Evolutionary conservation across 106 monocot species (phyloP).

Genomic region (Amphibolis antarctica): DNA sequence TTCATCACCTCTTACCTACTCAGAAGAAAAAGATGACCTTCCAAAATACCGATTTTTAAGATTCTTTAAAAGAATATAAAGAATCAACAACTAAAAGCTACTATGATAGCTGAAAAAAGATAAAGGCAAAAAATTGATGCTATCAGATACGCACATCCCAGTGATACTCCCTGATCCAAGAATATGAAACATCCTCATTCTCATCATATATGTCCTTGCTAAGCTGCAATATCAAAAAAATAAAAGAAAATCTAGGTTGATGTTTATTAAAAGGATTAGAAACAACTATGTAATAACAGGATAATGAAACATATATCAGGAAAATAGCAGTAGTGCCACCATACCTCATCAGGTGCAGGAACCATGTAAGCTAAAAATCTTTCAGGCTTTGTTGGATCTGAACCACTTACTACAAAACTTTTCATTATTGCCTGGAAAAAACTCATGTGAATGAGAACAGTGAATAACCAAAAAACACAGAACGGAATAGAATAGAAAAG

Average conservation of each 20-base stretch:
- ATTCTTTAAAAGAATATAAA: not conserved
- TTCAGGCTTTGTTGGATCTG: constrained; percentile 64
- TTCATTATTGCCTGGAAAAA: constrained; percentile 78
- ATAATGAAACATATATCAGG: not conserved
- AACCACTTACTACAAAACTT: constrained; percentile 62
- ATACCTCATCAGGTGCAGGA: constrained; percentile 79
- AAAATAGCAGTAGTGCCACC: not conserved
- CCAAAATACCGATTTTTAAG: not conserved
- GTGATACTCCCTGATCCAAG: constrained; percentile 87
- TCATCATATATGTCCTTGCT: constrained; percentile 73
- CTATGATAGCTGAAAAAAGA: not conserved
- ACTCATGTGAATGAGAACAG: too few relatives aligned
- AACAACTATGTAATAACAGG: not conserved
- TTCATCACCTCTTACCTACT: constrained; percentile 74
- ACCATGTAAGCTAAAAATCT: constrained; percentile 96
- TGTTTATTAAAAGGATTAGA: not conserved
- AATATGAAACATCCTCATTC: constrained; percentile 66
- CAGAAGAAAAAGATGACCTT: not conserved
- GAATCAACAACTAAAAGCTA: not conserved
- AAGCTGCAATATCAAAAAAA: constrained; percentile 33
- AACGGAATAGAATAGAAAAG: not conserved
- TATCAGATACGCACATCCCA: constrained; percentile 62
- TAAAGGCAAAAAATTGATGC: not conserved
- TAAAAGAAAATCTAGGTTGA: not conserved
- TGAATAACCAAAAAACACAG: too few relatives aligned